Base-by-base conservation (phyloP, 495 filamentous ascomycete genomes). In the Alectoria sarmentosa region DNA sequence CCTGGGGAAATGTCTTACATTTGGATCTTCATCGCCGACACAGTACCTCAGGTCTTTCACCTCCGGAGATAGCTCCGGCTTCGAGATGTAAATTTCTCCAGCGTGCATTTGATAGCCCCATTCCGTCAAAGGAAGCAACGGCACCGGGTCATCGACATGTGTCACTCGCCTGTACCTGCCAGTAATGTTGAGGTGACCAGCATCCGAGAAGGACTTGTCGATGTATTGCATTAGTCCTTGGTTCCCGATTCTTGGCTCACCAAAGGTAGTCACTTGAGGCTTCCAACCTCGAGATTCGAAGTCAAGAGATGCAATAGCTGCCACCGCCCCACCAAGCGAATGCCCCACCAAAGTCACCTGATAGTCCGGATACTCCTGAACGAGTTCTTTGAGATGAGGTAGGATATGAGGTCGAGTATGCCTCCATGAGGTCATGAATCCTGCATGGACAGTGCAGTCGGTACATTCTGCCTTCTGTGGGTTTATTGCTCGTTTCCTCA, bases 291-390 rank as follows among this genome's bases (percentile, higher is more conserved):
- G 78, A 30, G 84, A 71, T 52, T 79, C 68, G 73, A 89, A 83
- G 69, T 98, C 95, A 15, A 96, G 79, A 4, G 83, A 89, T 4
- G 92, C 94, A 13, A 98, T 83, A 4, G 89, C 86, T 3, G 94
- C 94, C 0, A 98, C 91, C 0, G 94, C 95, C 5, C 93, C 94
- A 26, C 94, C 94, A 5, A 98, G 84, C 21, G 90, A 95, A 72
- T 98, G 95, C 1, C 94, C 92, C 21, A 96, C 84, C 2, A 98
- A 80, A 6, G 85, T 83, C 26, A 98, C 74, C 34, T 82, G 73
- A 69, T 96, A 93, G 11, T 82, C 77, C 0, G 90, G 89, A 73
- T 93, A 83, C 48, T 79, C 66, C 63, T 78, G 70, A 9, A 80
- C 73, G 4, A 88, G 79, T 7, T 69, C 69, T 23, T 76, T 71